phyloP scores from a whole-genome alignment of 176 grass and related monocot species.

The Triticum dicoccoides region DNA sequence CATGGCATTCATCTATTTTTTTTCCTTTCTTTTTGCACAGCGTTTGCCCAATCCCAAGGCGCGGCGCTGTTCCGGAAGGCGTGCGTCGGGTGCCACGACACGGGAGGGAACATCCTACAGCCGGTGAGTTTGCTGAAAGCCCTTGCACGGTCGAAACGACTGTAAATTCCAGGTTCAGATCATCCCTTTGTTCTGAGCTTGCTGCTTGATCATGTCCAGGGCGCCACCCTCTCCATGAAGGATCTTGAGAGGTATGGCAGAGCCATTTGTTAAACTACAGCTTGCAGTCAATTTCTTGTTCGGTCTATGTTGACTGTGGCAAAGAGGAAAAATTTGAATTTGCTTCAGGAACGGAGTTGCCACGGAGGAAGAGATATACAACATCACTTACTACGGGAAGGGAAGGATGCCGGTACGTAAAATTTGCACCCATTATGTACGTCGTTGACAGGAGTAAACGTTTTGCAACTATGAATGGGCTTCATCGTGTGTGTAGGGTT shows the following conservation, averaged over 20 bases:
- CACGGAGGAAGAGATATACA: constrained; percentile 75
- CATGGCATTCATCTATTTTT: not conserved
- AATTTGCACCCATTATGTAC: not conserved
- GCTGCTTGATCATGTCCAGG: constrained; percentile 43
- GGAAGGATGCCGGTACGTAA: constrained; percentile 81
- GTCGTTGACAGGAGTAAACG: not conserved
- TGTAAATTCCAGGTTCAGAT: not conserved
- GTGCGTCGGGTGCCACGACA: constrained; percentile 94
- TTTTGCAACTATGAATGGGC: not conserved
- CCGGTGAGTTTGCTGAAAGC: constrained; percentile 50
- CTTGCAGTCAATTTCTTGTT: not conserved
- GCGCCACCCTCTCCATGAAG: constrained; percentile 83
- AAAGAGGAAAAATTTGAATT: not conserved
- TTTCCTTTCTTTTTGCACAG: constrained; percentile 13
- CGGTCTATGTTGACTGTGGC: not conserved
- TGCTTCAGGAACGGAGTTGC: constrained; percentile 71
- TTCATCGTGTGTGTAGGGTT: constrained; percentile 45
- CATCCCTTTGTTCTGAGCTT: constrained; percentile 1
- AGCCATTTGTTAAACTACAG: not conserved
- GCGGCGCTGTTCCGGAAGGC: constrained; percentile 70
- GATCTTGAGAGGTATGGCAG: constrained; percentile 72
- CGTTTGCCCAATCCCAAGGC: constrained; percentile 56
- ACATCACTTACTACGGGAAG: constrained; percentile 89
- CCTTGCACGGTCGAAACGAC: not conserved
- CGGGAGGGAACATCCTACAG: constrained; percentile 88